Evolutionary conservation across 257 asterid genomes (phyloP).

Genomic region (Eucommia ulmoides): DNA sequence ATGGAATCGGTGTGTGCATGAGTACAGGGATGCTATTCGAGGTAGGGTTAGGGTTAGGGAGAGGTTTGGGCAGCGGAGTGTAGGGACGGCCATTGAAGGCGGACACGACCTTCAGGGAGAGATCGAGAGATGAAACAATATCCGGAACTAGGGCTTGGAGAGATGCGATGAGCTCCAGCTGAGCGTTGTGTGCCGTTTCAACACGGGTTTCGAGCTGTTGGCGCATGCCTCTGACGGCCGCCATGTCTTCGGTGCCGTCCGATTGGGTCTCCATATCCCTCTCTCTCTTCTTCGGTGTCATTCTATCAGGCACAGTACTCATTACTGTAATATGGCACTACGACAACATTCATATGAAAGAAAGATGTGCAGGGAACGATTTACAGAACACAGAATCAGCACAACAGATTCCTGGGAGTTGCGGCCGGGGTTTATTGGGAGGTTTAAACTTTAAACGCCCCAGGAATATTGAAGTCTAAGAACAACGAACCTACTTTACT

Average conservation of each 20-base stretch:
- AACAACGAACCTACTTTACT: too few species aligned
- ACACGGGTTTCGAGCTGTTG: conserved; percentile 64
- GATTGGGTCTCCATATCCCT: conserved; percentile 41
- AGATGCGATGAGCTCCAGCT: conserved; percentile 74
- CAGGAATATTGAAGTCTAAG: too few species aligned
- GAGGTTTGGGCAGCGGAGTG: conserved; percentile 54
- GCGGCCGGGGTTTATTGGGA: too few species aligned
- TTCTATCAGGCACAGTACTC: too few species aligned
- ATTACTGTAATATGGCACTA: too few species aligned
- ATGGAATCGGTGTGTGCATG: neutral
- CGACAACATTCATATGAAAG: too few species aligned
- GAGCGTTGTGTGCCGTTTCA: conserved; percentile 53
- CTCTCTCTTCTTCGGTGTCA: neutral
- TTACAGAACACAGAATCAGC: too few species aligned
- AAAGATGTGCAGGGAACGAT: too few species aligned
- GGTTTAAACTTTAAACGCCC: too few species aligned
- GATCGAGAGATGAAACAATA: conserved; percentile 80
- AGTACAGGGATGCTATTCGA: conserved; percentile 25
- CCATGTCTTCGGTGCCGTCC: conserved; percentile 32
- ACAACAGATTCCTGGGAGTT: too few species aligned
- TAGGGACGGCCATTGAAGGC: conserved; percentile 43
- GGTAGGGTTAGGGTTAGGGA: conserved; percentile 40
- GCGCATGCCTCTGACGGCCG: conserved; percentile 44
- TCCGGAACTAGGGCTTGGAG: conserved; percentile 69
- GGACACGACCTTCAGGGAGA: conserved; percentile 65